Evolutionary conservation across 208 protist genomes (phyloP).

Genomic region (Angomonas ambiguus): DNA sequence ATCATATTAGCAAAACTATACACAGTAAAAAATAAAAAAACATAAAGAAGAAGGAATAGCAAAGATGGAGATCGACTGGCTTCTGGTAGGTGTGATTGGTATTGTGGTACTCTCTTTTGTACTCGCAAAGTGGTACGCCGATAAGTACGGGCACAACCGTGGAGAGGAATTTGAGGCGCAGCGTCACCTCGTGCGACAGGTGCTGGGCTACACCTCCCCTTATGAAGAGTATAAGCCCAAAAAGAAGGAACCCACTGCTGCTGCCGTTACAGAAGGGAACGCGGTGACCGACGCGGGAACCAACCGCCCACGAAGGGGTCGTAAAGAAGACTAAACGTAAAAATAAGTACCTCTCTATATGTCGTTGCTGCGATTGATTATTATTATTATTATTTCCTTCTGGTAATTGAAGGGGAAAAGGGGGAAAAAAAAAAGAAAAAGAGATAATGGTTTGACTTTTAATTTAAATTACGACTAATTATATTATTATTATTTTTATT

Average conservation of each 20-base stretch:
- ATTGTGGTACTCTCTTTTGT: not conserved
- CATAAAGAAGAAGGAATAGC: conserved; percentile 7
- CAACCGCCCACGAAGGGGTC: not conserved
- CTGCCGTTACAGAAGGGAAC: not conserved
- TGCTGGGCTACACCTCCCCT: not conserved
- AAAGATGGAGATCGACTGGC: conserved; percentile 11
- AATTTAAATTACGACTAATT: not conserved
- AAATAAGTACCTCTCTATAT: no score
- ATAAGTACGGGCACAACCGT: not conserved
- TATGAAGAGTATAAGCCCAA: conserved; percentile 5
- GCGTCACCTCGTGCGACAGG: not conserved
- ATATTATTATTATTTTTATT: not conserved
- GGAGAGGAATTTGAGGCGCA: not conserved
- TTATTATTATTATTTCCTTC: conserved; percentile 12
- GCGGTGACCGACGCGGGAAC: not conserved
- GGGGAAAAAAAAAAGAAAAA: not conserved
- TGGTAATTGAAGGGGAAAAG: not conserved
- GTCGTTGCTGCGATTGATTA: no score
- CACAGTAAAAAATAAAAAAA: not conserved
- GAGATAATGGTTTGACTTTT: not conserved
- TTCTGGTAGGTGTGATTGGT: not conserved
- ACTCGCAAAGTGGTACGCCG: not conserved
- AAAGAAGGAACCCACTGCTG: not conserved
- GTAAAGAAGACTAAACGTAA: conserved; percentile 3
- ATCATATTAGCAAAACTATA: not conserved